Evolutionary conservation across 495 filamentous ascomycete species (phyloP), one percentile per base, ranked within the genome.

Genomic region (Xylaria castorea): DNA sequence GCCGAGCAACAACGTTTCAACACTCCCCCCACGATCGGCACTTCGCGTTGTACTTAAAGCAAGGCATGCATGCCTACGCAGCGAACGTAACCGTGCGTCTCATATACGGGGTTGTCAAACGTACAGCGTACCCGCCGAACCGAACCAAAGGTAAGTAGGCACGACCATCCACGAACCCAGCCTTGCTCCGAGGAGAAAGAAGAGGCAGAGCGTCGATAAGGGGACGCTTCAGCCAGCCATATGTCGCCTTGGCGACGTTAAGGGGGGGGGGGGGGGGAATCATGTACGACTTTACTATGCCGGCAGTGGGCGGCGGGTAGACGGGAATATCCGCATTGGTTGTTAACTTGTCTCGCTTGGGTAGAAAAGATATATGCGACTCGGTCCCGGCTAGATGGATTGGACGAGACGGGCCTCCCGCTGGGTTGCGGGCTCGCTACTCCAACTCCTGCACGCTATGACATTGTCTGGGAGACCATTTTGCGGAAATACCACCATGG

Each of bases 381-480:
- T 65, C 48, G 30, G 25, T 71, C 46, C 57, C 9, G 34, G 66
- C n/a, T 36, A 12, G 36, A 61, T 61, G 34, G 58, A 61, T 22
- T 61, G 34, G 32, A 36, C 4, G 58, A 61, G 61, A 50, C 34
- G 44, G 20, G 16, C 30, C 58, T 62, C 42, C 34, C 60, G 62
- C 20, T 44, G 20, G 48, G 25, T 16, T 38, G 46, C 38, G 61
- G 38, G 22, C 32, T 38, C 22, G 34, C 48, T 65, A 65, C 69
- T 57, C 69, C 61, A 71, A 57, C 20, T 71, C 22, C 69, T 65
- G 69, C 60, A 71, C 60, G 60, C 60, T 64, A 65, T 71, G 60
- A 65, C 69, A 48, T 16, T 64, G 60, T 57, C 50, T 22, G 46
- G 14, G 46, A 42, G 20, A n/a, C 58, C 22, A 30, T 18, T 18